Base-by-base conservation (phyloP, 2,329 filamentous ascomycete species). In the Thielaviopsis euricoi region DNA sequence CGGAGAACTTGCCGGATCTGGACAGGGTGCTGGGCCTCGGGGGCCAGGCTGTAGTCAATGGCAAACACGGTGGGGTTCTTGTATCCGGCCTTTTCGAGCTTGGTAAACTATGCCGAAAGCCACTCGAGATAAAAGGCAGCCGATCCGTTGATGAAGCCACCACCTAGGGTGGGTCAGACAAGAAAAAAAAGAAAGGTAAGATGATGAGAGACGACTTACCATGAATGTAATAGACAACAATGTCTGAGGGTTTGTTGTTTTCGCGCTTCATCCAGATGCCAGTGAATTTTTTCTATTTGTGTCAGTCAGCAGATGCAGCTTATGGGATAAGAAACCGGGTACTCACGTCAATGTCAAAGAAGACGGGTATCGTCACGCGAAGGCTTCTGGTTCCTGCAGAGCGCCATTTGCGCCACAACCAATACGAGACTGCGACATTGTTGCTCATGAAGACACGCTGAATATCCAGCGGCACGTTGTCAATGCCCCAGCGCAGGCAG, bases 121-220 rank as follows among this genome's bases (percentile, higher is more conserved):
- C 91, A 93, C 65, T 94, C 89, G 40, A 90, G 78, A 67, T 94
- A 94, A 68, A 94, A 94, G 71, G 86, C 86, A 19, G 78, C 75
- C 13, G 86, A 89, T 2, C 88, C 89, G 83, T 94, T 87, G 6
- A 81, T 80, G 67, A 94, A 93, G 0, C 89, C 89, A 22, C 89
- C 89, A 17, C 86, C 82, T 86, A 60, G 4, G 5, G 46, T 49
- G 43, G 12, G 33, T 55, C 62, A 61, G 48, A 29, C 10, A 29
- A 7, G 37, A 17, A 6, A 23, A 2, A 48, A 29, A 7, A 22
- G 17, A 6, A 23, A 2, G 48, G 53, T 43, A 21, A 17, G 17
- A 48, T 21, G 25, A 22, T n/a, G 19, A 13, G n/a, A 26, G 21
- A 19, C 22, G 13, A 63, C 74, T 63, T 71, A 84, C 85, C 88